Evolutionary conservation across 805 yeast species (phyloP).

Genomic region (Candida multigemmis): DNA sequence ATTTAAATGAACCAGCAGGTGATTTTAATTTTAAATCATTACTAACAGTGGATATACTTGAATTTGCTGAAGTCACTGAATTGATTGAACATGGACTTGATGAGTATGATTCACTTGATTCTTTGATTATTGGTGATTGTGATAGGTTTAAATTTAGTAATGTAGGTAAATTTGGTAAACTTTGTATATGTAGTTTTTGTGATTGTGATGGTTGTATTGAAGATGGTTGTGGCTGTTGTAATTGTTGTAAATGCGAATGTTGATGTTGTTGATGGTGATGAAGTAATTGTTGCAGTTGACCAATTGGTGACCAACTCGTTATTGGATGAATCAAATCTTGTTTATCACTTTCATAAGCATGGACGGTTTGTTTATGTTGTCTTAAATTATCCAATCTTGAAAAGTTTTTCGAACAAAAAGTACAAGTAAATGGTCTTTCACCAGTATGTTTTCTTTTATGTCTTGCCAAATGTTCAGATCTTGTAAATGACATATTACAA

Average conservation of each 20-base stretch:
- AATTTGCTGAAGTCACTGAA: background rate
- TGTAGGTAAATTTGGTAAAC: too few relatives aligned
- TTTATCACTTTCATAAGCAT: constrained; percentile 26
- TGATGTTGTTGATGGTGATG: constrained; percentile 3
- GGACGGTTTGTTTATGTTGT: constrained; percentile 79
- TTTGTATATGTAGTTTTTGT: too few relatives aligned
- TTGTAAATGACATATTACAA: constrained; percentile 80
- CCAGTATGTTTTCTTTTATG: constrained; percentile 93
- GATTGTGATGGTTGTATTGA: constrained; percentile 3
- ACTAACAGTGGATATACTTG: background rate
- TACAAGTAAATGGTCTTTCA: constrained; percentile 86
- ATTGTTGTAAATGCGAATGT: constrained; percentile 3
- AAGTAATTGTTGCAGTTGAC: constrained; percentile 1
- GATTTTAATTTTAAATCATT: constrained; percentile 6
- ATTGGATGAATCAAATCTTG: constrained; percentile 1
- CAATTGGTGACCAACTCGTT: background rate
- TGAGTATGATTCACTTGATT: too few relatives aligned
- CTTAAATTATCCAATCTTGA: constrained; percentile 81
- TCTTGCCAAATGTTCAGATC: constrained; percentile 87
- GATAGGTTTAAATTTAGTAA: background rate
- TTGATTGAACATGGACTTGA: background rate
- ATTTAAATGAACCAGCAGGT: constrained; percentile 20
- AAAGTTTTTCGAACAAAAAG: constrained; percentile 70
- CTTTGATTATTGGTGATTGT: background rate
- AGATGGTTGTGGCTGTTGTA: constrained; percentile 2